Evolutionary conservation across 106 monocot species (phyloP), one percentile per base, ranked within the genome.

Genomic region (Dioscorea dumetorum): DNA sequence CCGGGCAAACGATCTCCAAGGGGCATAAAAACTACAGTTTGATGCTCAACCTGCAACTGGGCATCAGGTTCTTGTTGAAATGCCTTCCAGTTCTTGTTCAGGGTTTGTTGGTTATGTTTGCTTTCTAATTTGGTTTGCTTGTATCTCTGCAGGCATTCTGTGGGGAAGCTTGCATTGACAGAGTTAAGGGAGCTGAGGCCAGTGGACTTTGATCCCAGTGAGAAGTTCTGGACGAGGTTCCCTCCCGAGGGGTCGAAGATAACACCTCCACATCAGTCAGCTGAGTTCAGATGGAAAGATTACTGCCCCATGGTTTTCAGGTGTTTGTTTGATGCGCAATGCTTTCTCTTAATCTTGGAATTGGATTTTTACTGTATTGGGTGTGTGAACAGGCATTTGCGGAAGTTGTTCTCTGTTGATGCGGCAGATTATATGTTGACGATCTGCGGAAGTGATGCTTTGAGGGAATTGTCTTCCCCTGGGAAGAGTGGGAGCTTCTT

Each of bases 401-500:
- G 94, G 71, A 82, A 84, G 62, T 76, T 94, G 67, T 94, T 94
- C 53, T 41, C 61, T 0, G 90, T 94, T n/a, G 90, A 90, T 78
- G 80, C 94, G 13, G 89, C 87, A 1, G 94, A 94, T 77, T 94
- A 94, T 71, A 90, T 94, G 84, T 24, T 94, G 31, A 87, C 94
- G 12, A 84, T 94, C 8, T 94, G 94, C 64, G 94, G 94, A 9
- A 78, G 87, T 74, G 94, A 94, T 64, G 90, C 90, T 21, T 49
- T 94, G 67, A 67, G 94, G 49, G 94, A 94, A 71, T 76, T 94
- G 0, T 94, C 94, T 33, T 94, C 94, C 21, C 94, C 94, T 22
- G 94, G 94, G 52, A 94, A 94, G 70, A 94, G 94, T 72, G 94
- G 94, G 21, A 90, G 94, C 41, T 84, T 94, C 73, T 94, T 94